Conservation (phyloP, 345 rosid species). For the Syzygium aromaticum region DNA sequence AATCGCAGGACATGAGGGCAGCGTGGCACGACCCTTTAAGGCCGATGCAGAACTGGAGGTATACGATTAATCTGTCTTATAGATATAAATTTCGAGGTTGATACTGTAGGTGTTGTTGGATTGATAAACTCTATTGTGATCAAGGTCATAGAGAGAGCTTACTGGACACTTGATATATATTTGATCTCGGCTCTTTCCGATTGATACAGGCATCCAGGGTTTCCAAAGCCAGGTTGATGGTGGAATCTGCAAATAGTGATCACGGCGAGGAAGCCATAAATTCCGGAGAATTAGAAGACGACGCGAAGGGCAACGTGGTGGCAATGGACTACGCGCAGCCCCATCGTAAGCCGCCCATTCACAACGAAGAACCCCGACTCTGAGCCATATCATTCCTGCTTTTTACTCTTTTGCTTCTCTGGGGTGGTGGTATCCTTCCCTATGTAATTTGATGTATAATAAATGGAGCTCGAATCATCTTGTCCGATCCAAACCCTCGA, state of each 20-base stretch:
- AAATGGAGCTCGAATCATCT: background rate
- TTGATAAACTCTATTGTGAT: background rate
- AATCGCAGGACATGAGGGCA: background rate
- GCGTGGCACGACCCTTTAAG: background rate
- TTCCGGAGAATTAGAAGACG: slow-evolving; percentile 14
- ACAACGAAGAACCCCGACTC: slow-evolving; percentile 51
- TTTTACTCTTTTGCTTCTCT: background rate
- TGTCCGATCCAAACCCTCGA: background rate
- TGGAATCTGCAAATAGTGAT: background rate
- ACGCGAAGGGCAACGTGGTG: slow-evolving; percentile 27
- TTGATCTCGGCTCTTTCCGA: background rate
- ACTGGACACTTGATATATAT: background rate
- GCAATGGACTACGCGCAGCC: slow-evolving; percentile 90
- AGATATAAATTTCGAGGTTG: background rate
- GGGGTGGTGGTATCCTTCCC: background rate
- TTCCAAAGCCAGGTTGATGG: background rate
- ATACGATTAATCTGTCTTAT: background rate
- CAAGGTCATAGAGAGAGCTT: background rate
- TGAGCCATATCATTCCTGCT: background rate
- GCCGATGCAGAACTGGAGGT: background rate
- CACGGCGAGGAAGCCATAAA: slow-evolving; percentile 11
- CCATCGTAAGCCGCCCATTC: slow-evolving; percentile 89
- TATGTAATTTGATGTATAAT: background rate
- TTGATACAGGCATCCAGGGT: background rate
- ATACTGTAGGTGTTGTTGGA: background rate